Conservation (phyloP, 345 rosid genomes). For the Noccaea caerulescens region DNA sequence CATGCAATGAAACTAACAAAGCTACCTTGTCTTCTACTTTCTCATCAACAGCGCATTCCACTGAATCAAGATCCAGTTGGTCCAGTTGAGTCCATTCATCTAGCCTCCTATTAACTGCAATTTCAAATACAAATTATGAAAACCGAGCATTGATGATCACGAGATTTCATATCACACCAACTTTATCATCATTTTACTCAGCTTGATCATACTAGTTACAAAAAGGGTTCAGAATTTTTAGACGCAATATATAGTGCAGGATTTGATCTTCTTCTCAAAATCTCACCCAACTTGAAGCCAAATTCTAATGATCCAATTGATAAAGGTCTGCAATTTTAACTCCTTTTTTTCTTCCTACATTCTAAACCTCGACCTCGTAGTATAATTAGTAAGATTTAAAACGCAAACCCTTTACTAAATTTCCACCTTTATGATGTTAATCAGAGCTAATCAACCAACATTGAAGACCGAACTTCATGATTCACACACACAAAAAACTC, state of each 20-base stretch:
- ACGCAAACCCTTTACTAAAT: background rate
- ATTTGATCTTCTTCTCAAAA: constrained; percentile 4
- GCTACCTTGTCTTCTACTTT: constrained; percentile 95
- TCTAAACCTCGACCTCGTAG: background rate
- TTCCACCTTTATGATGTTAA: background rate
- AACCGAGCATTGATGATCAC: constrained; percentile 24
- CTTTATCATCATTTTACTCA: constrained; percentile 11
- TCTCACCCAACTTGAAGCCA: constrained; percentile 22
- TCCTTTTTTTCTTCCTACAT: background rate
- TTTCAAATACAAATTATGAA: background rate
- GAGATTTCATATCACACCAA: background rate
- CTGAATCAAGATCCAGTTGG: constrained; percentile 88
- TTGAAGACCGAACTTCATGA: background rate
- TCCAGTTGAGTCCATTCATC: constrained; percentile 99
- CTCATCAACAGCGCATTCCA: constrained; percentile 90
- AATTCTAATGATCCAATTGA: background rate
- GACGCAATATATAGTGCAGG: background rate
- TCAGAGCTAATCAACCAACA: background rate
- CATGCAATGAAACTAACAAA: background rate
- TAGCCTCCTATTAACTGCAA: constrained; percentile 89
- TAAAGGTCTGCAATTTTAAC: constrained; percentile 2
- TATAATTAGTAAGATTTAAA: background rate
- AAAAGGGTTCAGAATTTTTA: background rate
- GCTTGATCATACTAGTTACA: background rate
- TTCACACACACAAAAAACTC: constrained; percentile 29